Evolutionary conservation across 2,329 filamentous ascomycete species (phyloP), one percentile per base, ranked within the genome.

Genomic region (Ascochyta viciae-villosae): DNA sequence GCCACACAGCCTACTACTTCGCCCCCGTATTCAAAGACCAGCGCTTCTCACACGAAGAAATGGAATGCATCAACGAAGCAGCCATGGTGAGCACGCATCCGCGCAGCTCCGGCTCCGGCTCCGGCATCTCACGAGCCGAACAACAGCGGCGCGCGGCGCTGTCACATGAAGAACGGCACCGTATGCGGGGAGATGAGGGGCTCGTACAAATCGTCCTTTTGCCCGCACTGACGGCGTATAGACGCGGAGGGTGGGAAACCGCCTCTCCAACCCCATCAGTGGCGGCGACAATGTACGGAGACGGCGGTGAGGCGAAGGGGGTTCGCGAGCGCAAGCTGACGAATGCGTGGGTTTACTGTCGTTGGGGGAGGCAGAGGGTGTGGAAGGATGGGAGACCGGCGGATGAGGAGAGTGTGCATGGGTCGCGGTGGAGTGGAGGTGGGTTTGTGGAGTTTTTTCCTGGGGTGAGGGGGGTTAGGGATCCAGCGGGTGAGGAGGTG

Each of bases 371-470:
- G 23, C 29, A 47, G 1, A 43, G 61, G 35, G 50, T 22, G 38
- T 66, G 60, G 22, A 39, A 38, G 8, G 26, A 49, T 26, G 65
- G 56, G 3, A 7, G 19, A 19, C 8, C 42, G n/a, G 51, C 16
- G 16, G 62, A 63, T 45, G 52, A 56, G 13, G 5, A n/a, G 9
- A 49, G 13, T n/a, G 45, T 33, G 12, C 67, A 74, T 60, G 71
- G 70, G 4, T 46, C 8, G 22, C 41, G 26, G 50, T 70, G 67
- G 70, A 19, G 19, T 19, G 58, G 49, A 16, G 56, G 19, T 2
- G 34, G 66, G 23, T 73, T 72, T 45, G 49, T 65, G 10, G 61
- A 71, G 49, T 72, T 73, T 58, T 72, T 69, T 60, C 50, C 37
- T 4, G 52, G 65, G 16, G 60, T 71, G 3, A 43, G 56, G 4